A percentile compares a stretch with the other conserved stretches of the same genome.
Conservation (phyloP, 73 alveolate species). For the Diophrys appendiculata region DNA sequence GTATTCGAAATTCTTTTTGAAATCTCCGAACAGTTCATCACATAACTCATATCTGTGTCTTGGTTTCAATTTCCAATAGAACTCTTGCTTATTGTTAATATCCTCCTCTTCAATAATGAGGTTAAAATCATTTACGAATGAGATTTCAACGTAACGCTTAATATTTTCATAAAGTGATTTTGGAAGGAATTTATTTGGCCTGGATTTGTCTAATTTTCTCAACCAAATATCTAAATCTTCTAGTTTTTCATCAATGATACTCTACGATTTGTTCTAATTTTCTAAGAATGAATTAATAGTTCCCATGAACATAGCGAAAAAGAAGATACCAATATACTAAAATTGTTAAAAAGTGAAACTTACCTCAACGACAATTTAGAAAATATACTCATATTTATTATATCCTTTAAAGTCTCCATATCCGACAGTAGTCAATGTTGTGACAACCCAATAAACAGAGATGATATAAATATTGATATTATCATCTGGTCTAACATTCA, state of each 20-base stretch:
- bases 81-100: conserved; percentile 7
- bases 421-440: conserved; percentile 67
- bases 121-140: conserved; percentile 42
- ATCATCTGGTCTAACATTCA: conserved; percentile 8
- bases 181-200: conserved; percentile 37
- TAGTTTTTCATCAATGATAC: conserved; percentile 53
- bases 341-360: background rate
- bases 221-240: conserved; percentile 69
- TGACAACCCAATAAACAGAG: conserved; percentile 57
- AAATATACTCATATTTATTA: conserved; percentile 47
- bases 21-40: conserved; percentile 42
- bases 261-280: conserved; percentile 34
- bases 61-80: conserved; percentile 54
- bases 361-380: conserved; percentile 56
- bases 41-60: conserved; percentile 35
- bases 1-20: conserved; percentile 36
- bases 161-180: conserved; percentile 53
- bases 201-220: conserved; percentile 41
- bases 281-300: conserved; percentile 45
- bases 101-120: conserved; percentile 35
- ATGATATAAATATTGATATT: conserved; percentile 30
- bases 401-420: conserved; percentile 67
- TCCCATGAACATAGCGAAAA: conserved; percentile 65
- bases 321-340: conserved; percentile 59
- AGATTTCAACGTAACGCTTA: conserved; percentile 53